These are phyloP conservation scores for Debaryomycetaceae sp. DNA, from an alignment of 1,139 yeast species.

Conservation along the genomic window DNA sequence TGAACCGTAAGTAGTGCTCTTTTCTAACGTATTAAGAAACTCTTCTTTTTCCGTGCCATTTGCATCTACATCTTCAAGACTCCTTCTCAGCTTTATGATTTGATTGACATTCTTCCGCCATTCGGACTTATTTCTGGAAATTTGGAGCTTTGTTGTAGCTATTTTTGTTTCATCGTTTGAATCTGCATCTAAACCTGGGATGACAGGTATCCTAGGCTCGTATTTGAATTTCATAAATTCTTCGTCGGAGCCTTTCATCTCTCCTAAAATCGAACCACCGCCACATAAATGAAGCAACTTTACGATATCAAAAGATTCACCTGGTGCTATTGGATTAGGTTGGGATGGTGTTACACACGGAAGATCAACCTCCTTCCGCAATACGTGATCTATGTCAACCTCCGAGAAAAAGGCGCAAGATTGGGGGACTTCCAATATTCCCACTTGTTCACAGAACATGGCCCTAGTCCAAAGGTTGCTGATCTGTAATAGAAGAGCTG, in stretches of 20 bases:
- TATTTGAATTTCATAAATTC: conserved; percentile 14
- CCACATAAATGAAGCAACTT: conserved; percentile 40
- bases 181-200: conserved; percentile 21
- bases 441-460: conserved; percentile 90
- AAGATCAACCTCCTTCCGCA: conserved; percentile 84
- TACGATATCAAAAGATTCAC: conserved; percentile 68
- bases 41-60: background rate
- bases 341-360: conserved; percentile 92
- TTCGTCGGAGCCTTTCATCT: conserved; percentile 1
- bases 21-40: background rate
- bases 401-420: conserved; percentile 95
- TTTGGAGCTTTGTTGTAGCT: conserved; percentile 28
- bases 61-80: conserved; percentile 1
- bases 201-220: conserved; percentile 19
- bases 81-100: conserved; percentile 12
- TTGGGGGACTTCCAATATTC: conserved; percentile 86
- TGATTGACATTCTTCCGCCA: conserved; percentile 22
- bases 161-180: conserved; percentile 14
- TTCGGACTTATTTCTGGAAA: conserved; percentile 20
- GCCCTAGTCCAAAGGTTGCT: conserved; percentile 96
- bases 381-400: conserved; percentile 83
- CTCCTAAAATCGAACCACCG: conserved; percentile 17
- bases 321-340: conserved; percentile 67
- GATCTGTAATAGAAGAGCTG: conserved; percentile 81
- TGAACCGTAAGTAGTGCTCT: background rate